Evolutionary conservation across 2,329 filamentous ascomycete genomes (phyloP), one percentile per base, ranked within the genome.

Genomic region (Cytospora schulzeri): DNA sequence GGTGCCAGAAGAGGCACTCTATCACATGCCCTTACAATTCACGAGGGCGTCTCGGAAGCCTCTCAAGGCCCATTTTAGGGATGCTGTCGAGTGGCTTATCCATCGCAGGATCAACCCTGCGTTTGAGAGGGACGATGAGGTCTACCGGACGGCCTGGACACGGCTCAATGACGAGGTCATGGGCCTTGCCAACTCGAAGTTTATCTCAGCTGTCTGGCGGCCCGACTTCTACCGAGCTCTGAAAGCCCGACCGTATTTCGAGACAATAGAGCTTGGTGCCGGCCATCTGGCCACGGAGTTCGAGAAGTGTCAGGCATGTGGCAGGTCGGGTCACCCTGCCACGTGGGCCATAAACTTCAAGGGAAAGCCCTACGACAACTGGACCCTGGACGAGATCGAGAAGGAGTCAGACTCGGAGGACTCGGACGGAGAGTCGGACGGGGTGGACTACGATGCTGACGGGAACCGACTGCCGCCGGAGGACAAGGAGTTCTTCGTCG

Each of bases 81-180:
- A 88, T 70, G 89, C 86, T 0, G 81, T 94, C 2, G 90, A 92
- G 72, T 94, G 91, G 91, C 89, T 93, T 76, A 88, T 94, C 2
- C 90, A 92, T 71, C 91, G 90, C 72, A 88, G 89, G 69, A 81
- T 95, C 58, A 89, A 93, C 69, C 91, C 90, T 0, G 85, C 81
- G 0, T 93, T 93, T 70, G 77, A 83, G 14, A 72, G 83, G 22
- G 77, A 83, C 6, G 85, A 91, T 66, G 80, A 84, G 9, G 78
- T 92, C 15, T 95, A 92, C 74, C 71, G 77, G 15, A 80, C 90
- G 29, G 87, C 90, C 0, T 93, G 92, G 79, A 78, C 78, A 57
- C 92, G 91, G 71, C 79, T 94, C 0, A 85, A 91, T 68, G 86
- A 91, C 68, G 89, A 93, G 72, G 85, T 91, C 17, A 81, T 79